Evolutionary conservation across 179 eudicot species (phyloP), one percentile per base, ranked within the genome.

Genomic region (Vitellaria paradoxa): DNA sequence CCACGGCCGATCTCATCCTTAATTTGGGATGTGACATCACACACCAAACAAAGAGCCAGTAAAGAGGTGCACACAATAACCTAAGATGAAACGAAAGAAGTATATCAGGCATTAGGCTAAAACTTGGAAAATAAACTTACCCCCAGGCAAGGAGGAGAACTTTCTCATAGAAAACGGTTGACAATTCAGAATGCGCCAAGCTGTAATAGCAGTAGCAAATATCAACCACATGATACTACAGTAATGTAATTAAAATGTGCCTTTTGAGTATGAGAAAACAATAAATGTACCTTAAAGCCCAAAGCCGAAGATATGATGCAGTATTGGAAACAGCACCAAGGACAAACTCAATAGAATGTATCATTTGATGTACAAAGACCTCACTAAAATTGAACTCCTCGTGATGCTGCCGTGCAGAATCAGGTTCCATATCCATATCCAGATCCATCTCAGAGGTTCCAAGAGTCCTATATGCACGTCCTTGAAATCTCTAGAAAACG

Each of bases 261-360:
- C 13, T 42, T 9, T 37, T 17, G 45, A 65, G 69, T 5, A n/a
- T 10, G 7, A 70, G 26, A 74, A 42, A 70, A 76, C 52, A 53
- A 13, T 50, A 55, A 46, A 15, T 24, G 66, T 84, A 94, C 99
- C 99, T 96, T 83, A 96, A 85, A 81, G 98, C 99, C 99, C 99
- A 96, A 62, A 96, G 94, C 61, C 99, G 93, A 77, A 96, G 91
- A 84, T 96, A 96, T 76, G 99, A 96, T 70, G 99, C 99, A 65
- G 99, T 96, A 84, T 96, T 96, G 69, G 98, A 96, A 78, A 93
- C 98, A 42, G 99, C 91, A 65, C 99, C 99, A 81, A 96, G 85
- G 73, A 96, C 94, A 87, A 96, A 96, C 89, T 96, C 99, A 24
- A 96, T 96, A 73, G 99, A 89, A 86, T 96, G 99, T 76, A 96